These are phyloP conservation scores for Umbelopsis ramanniana DNA, from an alignment of 192 early-diverging fungal genomes.

Conservation along the genomic window DNA sequence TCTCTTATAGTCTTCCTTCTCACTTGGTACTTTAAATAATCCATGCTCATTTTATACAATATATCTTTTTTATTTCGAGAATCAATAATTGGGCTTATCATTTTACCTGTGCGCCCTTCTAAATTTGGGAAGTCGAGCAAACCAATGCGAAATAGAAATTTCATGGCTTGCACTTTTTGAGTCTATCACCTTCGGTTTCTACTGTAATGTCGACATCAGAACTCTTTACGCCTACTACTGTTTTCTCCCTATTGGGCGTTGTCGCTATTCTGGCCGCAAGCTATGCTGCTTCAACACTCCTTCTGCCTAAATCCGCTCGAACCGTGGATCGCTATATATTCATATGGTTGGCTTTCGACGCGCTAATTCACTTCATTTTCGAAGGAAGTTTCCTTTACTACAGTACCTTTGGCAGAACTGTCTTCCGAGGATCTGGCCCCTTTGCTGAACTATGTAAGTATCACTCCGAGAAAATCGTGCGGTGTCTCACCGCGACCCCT, in stretches of 20 bases:
- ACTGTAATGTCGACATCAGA: slow-evolving; percentile 14
- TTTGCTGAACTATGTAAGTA: slow-evolving; percentile 40
- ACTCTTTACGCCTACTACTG: slow-evolving; percentile 20
- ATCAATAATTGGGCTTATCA: background rate
- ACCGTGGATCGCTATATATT: slow-evolving; percentile 29
- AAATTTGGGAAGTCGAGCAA: background rate
- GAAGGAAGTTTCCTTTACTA: slow-evolving; percentile 39
- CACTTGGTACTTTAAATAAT: slow-evolving; percentile 13
- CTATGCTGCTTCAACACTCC: slow-evolving; percentile 18
- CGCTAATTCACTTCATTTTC: slow-evolving; percentile 39
- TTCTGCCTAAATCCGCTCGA: slow-evolving; percentile 18
- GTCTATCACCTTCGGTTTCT: background rate
- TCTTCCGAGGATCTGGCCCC: slow-evolving; percentile 22
- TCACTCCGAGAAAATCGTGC: background rate
- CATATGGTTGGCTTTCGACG: slow-evolving; percentile 37
- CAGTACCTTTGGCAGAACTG: slow-evolving; percentile 32
- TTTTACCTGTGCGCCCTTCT: background rate
- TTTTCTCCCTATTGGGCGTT: slow-evolving; percentile 22
- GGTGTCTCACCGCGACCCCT: background rate
- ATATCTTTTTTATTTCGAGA: background rate
- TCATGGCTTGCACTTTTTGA: background rate
- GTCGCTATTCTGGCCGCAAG: slow-evolving; percentile 20
- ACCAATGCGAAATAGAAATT: background rate
- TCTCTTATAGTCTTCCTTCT: background rate
- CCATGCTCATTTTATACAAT: background rate